These are phyloP conservation scores for Neoboletus brunneissimus DNA, from an alignment of 768 basidiomycete genomes.

Conservation along the genomic window DNA sequence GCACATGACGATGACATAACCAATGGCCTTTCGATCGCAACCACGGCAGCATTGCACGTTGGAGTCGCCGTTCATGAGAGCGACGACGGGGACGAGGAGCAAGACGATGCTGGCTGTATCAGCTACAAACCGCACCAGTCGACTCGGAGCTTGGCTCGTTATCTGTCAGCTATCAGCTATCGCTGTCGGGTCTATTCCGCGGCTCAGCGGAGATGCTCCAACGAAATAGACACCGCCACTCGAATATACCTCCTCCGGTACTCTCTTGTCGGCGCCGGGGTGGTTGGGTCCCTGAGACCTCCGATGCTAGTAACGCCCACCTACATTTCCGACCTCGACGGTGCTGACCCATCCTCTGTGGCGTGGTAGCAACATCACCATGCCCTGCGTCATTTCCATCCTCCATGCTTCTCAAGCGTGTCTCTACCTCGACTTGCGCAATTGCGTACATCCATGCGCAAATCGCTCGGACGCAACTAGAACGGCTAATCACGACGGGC, in stretches of 20 bases:
- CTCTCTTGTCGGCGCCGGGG: slow-evolving; percentile 7
- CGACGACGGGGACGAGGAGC: background rate
- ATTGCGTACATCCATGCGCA: slow-evolving; percentile 9
- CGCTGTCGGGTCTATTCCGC: background rate
- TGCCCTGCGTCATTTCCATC: slow-evolving; percentile 9
- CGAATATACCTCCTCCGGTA: background rate
- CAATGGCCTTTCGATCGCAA: background rate
- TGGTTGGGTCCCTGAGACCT: slow-evolving; percentile 3
- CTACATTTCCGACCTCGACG: slow-evolving; percentile 24
- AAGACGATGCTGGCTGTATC: background rate
- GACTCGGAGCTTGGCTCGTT: background rate
- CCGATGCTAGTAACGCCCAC: slow-evolving; percentile 3
- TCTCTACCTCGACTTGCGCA: slow-evolving; percentile 1
- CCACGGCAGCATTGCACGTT: background rate
- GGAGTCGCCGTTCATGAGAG: background rate
- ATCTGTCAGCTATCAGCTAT: background rate
- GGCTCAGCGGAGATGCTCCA: slow-evolving; percentile 9
- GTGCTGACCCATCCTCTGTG: slow-evolving; percentile 13
- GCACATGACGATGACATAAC: slow-evolving; percentile 29
- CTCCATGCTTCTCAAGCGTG: slow-evolving; percentile 9
- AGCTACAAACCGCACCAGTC: background rate
- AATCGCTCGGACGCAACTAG: slow-evolving; percentile 17
- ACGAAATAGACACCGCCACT: background rate
- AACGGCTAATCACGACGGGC: slow-evolving; percentile 14
- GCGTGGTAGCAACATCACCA: background rate